Evolutionary conservation across 2,329 filamentous ascomycete species (phyloP).

Genomic region (Myriosclerotinia scirpicola): DNA sequence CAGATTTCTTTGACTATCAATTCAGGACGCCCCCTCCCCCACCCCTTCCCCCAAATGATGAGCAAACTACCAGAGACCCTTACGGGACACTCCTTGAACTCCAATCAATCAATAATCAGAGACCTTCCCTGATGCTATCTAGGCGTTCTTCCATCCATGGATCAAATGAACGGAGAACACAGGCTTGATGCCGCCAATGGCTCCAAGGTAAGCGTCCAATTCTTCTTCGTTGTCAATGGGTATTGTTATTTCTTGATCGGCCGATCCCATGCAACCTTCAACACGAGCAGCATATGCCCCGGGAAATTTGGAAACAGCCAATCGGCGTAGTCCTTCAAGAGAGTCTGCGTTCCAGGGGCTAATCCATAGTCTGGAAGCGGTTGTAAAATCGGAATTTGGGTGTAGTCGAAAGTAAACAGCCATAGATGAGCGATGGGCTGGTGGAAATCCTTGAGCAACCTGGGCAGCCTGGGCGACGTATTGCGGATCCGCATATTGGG

Average conservation of each 20-base stretch:
- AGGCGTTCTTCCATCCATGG: conserved; percentile 38
- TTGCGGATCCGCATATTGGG: conserved; percentile 39
- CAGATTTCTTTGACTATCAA: not conserved
- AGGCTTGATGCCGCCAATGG: conserved; percentile 44
- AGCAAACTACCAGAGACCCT: not conserved
- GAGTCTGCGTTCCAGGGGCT: conserved; percentile 57
- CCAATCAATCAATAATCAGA: not conserved
- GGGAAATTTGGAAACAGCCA: conserved; percentile 61
- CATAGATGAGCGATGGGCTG: conserved; percentile 43
- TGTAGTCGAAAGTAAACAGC: conserved; percentile 71
- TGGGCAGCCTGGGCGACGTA: conserved; percentile 45
- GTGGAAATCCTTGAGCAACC: conserved; percentile 45
- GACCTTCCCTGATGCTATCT: not conserved
- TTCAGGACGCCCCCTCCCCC: not conserved
- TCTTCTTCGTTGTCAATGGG: conserved; percentile 70
- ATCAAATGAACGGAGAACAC: conserved; percentile 40
- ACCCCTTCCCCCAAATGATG: not conserved
- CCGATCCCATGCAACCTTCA: conserved; percentile 63
- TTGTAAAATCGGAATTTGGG: conserved; percentile 57
- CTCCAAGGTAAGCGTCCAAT: conserved; percentile 68
- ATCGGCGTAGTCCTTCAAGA: conserved; percentile 61
- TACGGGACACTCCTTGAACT: not conserved
- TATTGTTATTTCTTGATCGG: conserved; percentile 57
- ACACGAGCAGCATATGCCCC: conserved; percentile 59
- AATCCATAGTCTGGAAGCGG: conserved; percentile 61